Evolutionary conservation across 306 rosid genomes (phyloP).

Genomic region (Casuarina glauca): DNA sequence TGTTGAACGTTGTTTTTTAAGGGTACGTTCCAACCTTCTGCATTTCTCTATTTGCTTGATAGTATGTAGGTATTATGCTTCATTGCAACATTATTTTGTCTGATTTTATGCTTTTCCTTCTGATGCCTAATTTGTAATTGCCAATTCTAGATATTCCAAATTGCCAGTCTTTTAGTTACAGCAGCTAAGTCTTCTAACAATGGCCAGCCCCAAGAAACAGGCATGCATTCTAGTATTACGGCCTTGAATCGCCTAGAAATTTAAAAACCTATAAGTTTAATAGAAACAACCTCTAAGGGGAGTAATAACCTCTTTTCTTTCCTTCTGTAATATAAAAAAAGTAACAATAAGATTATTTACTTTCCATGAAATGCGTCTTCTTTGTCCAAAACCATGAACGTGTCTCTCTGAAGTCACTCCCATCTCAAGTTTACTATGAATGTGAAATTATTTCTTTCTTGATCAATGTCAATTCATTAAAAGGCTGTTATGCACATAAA

Average conservation of each 20-base stretch:
- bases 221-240: background rate
- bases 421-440: background rate
- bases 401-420: background rate
- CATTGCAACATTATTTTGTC: background rate
- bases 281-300: background rate
- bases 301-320: background rate
- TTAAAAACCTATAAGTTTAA: background rate
- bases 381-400: background rate
- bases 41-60: background rate
- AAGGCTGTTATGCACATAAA: background rate
- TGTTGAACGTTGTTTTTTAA: slow-evolving; percentile 82
- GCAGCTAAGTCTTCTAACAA: background rate
- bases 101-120: background rate
- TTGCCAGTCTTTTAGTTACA: background rate
- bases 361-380: background rate
- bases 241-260: background rate
- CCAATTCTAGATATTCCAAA: background rate
- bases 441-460: too few species aligned
- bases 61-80: background rate
- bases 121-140: background rate
- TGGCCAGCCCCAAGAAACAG: background rate
- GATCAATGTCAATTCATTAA: too few species aligned
- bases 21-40: slow-evolving; percentile 52
- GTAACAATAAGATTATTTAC: too few species aligned
- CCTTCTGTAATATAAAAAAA: too few species aligned